Conservation (phyloP, 306 rosid genomes). For the Lathyrus sativus region DNA sequence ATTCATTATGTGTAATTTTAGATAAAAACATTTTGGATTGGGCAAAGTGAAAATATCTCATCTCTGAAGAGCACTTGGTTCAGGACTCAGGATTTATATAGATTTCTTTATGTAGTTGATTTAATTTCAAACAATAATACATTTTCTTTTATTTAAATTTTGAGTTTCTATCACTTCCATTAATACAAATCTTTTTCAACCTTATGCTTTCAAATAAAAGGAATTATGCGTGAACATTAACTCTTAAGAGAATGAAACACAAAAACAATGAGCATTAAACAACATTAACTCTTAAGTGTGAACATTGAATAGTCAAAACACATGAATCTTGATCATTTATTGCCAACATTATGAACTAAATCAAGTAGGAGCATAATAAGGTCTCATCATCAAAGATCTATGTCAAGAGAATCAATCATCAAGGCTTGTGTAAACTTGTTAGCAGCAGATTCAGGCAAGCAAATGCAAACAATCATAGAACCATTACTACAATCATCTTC, state of each 20-base stretch:
- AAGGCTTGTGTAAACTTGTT: conserved; percentile 55
- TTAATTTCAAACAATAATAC: no score
- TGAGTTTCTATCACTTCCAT: no score
- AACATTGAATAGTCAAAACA: neutral
- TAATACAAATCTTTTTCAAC: no score
- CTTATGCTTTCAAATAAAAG: no score
- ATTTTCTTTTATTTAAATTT: no score
- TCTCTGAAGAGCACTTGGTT: no score
- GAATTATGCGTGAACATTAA: no score
- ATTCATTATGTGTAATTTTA: no score
- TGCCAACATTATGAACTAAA: conserved; percentile 16
- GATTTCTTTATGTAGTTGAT: no score
- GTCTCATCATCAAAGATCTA: neutral
- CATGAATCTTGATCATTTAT: conserved; percentile 1
- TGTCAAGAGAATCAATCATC: conserved; percentile 35
- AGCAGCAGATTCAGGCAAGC: conserved; percentile 75
- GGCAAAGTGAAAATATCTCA: no score
- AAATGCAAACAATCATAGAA: conserved; percentile 75
- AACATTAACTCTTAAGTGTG: neutral
- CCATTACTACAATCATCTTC: conserved; percentile 47
- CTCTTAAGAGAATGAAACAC: neutral
- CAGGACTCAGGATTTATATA: no score
- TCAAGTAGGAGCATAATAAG: conserved; percentile 7
- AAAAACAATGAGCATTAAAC: neutral
- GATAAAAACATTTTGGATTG: no score